A percentile compares a stretch with the other conserved stretches of the same genome.
These are phyloP conservation scores for Monilinia polystroma DNA, from an alignment of 2,329 filamentous ascomycete genomes.

Conservation along the genomic window DNA sequence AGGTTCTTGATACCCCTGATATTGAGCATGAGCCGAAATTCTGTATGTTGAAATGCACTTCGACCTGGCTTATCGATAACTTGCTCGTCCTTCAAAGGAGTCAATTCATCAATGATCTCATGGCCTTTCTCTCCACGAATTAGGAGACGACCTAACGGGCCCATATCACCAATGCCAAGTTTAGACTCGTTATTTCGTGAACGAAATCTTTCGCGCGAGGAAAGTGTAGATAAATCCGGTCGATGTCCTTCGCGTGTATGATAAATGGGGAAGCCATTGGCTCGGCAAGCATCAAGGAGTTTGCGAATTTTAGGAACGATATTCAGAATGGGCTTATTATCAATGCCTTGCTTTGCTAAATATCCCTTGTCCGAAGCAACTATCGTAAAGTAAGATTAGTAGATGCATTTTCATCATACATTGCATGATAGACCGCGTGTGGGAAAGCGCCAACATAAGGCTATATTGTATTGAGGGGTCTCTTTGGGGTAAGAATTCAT, in stretches of 20 bases:
- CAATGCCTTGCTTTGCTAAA: constrained; percentile 49
- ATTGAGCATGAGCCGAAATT: constrained; percentile 39
- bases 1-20: constrained; percentile 40
- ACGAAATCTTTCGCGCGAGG: constrained; percentile 52
- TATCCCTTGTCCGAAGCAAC: constrained; percentile 39
- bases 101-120: constrained; percentile 50
- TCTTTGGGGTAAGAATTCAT: not conserved
- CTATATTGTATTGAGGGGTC: not conserved
- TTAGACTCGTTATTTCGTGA: constrained; percentile 52
- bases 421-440: not conserved
- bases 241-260: constrained; percentile 56
- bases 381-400: not conserved
- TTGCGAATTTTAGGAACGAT: constrained; percentile 47
- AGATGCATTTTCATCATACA: not conserved
- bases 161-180: constrained; percentile 51
- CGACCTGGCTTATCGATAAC: constrained; percentile 42
- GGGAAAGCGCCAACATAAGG: too few relatives aligned
- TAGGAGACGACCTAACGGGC: constrained; percentile 57
- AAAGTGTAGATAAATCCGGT: constrained; percentile 55
- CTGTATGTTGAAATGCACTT: constrained; percentile 44
- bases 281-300: constrained; percentile 46
- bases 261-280: constrained; percentile 45
- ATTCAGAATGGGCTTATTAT: constrained; percentile 42
- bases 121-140: constrained; percentile 58
- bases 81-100: constrained; percentile 35